Conservation (phyloP, 805 yeast genomes). For the Schwanniomyces pseudopolymorphus region DNA sequence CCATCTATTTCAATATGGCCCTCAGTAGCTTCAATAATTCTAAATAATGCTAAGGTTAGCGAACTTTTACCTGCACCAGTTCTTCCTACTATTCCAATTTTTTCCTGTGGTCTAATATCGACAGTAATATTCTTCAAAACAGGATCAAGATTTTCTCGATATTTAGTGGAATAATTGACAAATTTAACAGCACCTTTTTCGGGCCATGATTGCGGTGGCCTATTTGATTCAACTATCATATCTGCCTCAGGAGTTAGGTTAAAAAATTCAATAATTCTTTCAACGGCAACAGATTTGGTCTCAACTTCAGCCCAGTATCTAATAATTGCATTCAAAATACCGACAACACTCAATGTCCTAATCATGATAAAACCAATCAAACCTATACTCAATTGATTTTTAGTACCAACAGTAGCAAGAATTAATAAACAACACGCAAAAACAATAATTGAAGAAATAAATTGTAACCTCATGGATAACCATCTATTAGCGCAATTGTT, state of each 20-base stretch:
- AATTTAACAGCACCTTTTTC: constrained; percentile 47
- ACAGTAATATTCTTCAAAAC: constrained; percentile 50
- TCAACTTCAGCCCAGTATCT: constrained; percentile 38
- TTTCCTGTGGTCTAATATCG: constrained; percentile 56
- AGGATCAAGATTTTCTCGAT: constrained; percentile 60
- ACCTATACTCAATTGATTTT: constrained; percentile 64
- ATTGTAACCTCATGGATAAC: constrained; percentile 33
- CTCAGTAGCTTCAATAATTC: constrained; percentile 49
- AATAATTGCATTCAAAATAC: constrained; percentile 34
- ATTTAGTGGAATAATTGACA: constrained; percentile 49
- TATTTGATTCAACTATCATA: constrained; percentile 42
- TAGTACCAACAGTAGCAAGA: constrained; percentile 34
- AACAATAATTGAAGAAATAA: constrained; percentile 30
- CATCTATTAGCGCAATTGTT: constrained; percentile 38
- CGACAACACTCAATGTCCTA: constrained; percentile 36
- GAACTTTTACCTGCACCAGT: constrained; percentile 86
- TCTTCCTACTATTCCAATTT: constrained; percentile 84
- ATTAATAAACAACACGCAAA: constrained; percentile 31
- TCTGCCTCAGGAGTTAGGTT: constrained; percentile 62
- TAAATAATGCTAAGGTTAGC: constrained; percentile 61
- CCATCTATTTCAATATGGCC: constrained; percentile 59
- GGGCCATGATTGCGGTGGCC: constrained; percentile 54
- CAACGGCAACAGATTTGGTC: constrained; percentile 40
- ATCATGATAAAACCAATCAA: constrained; percentile 45
- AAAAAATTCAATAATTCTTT: constrained; percentile 44